Conservation (phyloP, 164 flowering plant genomes). For the Sedum album region DNA sequence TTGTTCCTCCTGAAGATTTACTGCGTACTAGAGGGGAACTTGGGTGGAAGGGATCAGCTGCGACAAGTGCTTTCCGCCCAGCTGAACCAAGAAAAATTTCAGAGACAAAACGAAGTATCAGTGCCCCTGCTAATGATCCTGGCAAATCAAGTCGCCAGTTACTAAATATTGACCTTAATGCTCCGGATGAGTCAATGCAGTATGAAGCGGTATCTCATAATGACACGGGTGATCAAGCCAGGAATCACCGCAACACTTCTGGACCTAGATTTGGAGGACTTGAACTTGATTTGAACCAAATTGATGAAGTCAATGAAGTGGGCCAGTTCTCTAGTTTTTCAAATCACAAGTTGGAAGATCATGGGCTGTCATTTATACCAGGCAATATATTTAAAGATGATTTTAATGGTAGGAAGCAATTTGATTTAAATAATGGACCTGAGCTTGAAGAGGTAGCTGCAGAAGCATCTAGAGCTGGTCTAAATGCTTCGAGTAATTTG, state of each 20-base stretch:
- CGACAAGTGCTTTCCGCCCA: constrained; percentile 93
- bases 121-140: constrained; percentile 21
- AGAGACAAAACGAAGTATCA: constrained; percentile 26
- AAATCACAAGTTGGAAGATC: too few relatives aligned
- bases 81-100: constrained; percentile 76
- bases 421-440: too few relatives aligned
- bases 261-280: constrained; percentile 14
- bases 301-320: too few relatives aligned
- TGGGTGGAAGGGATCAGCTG: constrained; percentile 98
- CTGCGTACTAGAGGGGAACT: constrained; percentile 49
- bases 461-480: too few relatives aligned
- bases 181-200: constrained; percentile 53
- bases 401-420: too few relatives aligned
- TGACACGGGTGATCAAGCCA: constrained; percentile 13
- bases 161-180: constrained; percentile 76
- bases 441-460: too few relatives aligned
- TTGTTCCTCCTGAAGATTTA: constrained; percentile 64
- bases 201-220: constrained; percentile 44
- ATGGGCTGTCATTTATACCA: too few relatives aligned
- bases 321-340: too few relatives aligned
- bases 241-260: constrained; percentile 9
- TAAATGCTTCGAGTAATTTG: too few relatives aligned
- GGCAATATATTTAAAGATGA: too few relatives aligned
- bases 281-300: too few relatives aligned
- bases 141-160: constrained; percentile 39